A percentile compares a stretch with the other conserved stretches of the same genome.
Evolutionary conservation across 345 rosid species (phyloP).

Genomic region (Camelina laxa): DNA sequence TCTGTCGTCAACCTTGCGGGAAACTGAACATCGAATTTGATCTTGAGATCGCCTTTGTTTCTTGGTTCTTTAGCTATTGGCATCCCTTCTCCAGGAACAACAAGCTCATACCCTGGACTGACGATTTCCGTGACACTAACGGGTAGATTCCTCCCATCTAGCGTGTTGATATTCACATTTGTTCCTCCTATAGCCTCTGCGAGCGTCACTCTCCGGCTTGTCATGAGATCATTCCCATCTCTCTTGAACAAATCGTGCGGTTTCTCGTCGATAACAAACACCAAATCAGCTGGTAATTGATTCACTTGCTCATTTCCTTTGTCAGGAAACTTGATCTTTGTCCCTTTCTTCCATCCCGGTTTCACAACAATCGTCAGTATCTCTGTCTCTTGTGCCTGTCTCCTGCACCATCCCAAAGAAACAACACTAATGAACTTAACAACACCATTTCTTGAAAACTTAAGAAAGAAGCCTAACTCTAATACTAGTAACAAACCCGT

Average conservation of each 20-base stretch:
- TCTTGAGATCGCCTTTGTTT: constrained; percentile 70
- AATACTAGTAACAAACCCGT: constrained; percentile 51
- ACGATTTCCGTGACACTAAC: constrained; percentile 72
- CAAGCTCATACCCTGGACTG: constrained; percentile 83
- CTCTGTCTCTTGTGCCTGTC: constrained; percentile 79
- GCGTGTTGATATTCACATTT: constrained; percentile 59
- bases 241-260: constrained; percentile 71
- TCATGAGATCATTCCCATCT: constrained; percentile 80
- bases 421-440: constrained; percentile 4
- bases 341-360: constrained; percentile 99
- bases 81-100: constrained; percentile 86
- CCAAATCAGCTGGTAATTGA: constrained; percentile 91
- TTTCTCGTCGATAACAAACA: constrained; percentile 85
- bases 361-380: constrained; percentile 84
- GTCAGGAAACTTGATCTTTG: constrained; percentile 89
- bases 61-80: constrained; percentile 85
- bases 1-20: constrained; percentile 71
- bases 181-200: constrained; percentile 95
- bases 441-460: neutral
- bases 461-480: neutral
- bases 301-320: constrained; percentile 92
- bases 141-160: constrained; percentile 67
- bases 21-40: constrained; percentile 86
- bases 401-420: constrained; percentile 46
- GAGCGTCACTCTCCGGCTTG: constrained; percentile 60